Base-by-base conservation (phyloP, 805 yeast species). In the Metschnikowia lunata region DNA sequence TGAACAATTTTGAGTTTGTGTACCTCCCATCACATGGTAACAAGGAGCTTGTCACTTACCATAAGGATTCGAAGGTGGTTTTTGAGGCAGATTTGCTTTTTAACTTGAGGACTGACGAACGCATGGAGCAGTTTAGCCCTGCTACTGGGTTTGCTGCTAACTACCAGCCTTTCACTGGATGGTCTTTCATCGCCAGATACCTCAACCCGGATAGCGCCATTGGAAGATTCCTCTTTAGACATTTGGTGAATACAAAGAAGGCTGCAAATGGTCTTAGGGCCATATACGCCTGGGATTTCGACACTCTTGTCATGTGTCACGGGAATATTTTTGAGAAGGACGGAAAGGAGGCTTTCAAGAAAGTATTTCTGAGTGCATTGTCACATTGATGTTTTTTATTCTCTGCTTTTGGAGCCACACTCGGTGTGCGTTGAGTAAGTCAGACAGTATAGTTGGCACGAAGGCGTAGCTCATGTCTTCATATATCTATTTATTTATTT, bases 61-160 rank as follows among this genome's bases (percentile, higher is more conserved):
- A 79, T 55, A 67, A 64, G 36, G 58, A 60, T 11, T 64, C 79
- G 30, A 74, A 74, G 57, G 68, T 78, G 0, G 54, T 83, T 14
- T 67, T 76, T 47, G 79, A 74, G 52, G 88, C 82, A 11, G 88
- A 83, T 58, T 57, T 82, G 46, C 54, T 82, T 30, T 77, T 83
- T 63, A 80, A 81, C 57, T 64, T 82, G 49, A 51, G 54, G 4
- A 82, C 80, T 10, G 66, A 68, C 30, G 53, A 43, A 26, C 50
- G 55, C 6, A 53, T 67, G 50, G 74, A 70, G 44, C 82, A 77
- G 52, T 75, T 59, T 53, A 63, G 71, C 23, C 63, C 69, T 1
- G 66, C 51, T 31, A 52, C 65, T 7, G 86, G 83, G 29, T 81
- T 67, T 48, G 67, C 69, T 8, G 67, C 62, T 6, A 59, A 58